These are phyloP conservation scores for Huntiella savannae DNA, from an alignment of 2,329 filamentous ascomycete genomes.

Conservation along the genomic window DNA sequence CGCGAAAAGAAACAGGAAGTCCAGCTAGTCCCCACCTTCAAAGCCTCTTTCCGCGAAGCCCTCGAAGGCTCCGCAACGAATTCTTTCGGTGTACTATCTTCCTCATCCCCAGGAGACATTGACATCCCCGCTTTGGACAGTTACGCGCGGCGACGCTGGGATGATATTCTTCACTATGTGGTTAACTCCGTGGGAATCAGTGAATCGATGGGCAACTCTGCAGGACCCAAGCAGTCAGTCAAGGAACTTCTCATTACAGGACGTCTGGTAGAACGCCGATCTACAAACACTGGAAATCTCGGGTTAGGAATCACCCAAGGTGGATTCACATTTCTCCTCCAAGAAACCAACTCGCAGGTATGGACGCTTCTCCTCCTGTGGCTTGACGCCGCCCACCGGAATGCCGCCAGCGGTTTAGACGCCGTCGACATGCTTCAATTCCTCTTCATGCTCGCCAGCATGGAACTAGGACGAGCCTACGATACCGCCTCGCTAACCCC, in stretches of 20 bases:
- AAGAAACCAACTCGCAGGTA: conserved; percentile 90
- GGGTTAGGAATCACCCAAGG: conserved; percentile 73
- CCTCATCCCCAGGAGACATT: conserved; percentile 40
- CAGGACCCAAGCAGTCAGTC: conserved; percentile 53
- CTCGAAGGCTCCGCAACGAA: conserved; percentile 74
- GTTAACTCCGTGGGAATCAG: conserved; percentile 53
- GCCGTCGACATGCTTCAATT: conserved; percentile 90
- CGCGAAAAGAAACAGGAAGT: conserved; percentile 51
- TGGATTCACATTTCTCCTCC: conserved; percentile 84
- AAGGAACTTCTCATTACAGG: conserved; percentile 69
- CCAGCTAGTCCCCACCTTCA: conserved; percentile 64
- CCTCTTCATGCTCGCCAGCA: conserved; percentile 81
- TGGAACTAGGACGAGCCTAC: conserved; percentile 83
- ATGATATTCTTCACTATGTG: conserved; percentile 88
- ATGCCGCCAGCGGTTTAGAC: conserved; percentile 47
- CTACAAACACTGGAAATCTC: conserved; percentile 28
- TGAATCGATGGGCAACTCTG: conserved; percentile 22
- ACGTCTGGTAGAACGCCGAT: conserved; percentile 49
- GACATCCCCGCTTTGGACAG: conserved; percentile 59
- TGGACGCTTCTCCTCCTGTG: conserved; percentile 92
- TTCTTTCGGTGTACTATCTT: conserved; percentile 73
- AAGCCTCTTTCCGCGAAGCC: conserved; percentile 62
- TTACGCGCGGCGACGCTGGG: conserved; percentile 80
- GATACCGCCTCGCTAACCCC: conserved; percentile 67
- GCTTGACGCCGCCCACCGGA: conserved; percentile 57